phyloP scores from a whole-genome alignment of 2,329 filamentous ascomycete genomes.

The Paecilomyces sp. region DNA sequence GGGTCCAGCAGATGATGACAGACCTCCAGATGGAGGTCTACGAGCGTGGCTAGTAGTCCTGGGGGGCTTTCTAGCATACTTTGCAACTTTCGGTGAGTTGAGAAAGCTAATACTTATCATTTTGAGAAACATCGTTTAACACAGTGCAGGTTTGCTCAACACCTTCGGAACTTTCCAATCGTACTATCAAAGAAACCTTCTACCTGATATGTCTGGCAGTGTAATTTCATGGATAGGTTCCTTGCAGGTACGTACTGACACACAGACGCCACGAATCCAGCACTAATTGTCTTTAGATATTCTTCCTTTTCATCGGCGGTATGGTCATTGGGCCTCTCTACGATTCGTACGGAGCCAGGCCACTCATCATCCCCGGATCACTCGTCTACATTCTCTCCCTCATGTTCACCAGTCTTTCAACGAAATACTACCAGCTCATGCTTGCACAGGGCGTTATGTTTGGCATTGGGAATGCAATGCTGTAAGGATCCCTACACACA shows the following conservation, averaged over 20 bases:
- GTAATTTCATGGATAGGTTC: neutral
- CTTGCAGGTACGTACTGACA: neutral
- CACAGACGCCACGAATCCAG: neutral
- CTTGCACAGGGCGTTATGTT: slow-evolving; percentile 3
- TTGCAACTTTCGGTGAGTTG: neutral
- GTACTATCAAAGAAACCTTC: neutral
- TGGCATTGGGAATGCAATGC: slow-evolving; percentile 1
- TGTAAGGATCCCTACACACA: neutral
- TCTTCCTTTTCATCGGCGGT: neutral
- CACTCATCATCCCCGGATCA: neutral
- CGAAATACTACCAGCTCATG: slow-evolving; percentile 8
- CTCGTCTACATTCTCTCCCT: slow-evolving; percentile 1
- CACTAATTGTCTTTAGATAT: neutral
- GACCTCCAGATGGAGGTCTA: slow-evolving; percentile 3
- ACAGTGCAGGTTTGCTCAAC: neutral
- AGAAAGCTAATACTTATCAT: neutral
- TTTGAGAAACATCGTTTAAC: neutral
- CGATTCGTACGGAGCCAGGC: neutral
- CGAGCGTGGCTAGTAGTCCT: slow-evolving; percentile 4
- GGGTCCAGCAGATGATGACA: neutral
- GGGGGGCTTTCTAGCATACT: slow-evolving; percentile 1
- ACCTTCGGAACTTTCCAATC: neutral
- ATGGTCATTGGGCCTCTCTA: neutral
- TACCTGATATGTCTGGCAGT: neutral
- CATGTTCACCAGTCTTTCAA: slow-evolving; percentile 9